Base-by-base conservation (phyloP, 495 filamentous ascomycete genomes). In the Cudoniella acicularis region DNA sequence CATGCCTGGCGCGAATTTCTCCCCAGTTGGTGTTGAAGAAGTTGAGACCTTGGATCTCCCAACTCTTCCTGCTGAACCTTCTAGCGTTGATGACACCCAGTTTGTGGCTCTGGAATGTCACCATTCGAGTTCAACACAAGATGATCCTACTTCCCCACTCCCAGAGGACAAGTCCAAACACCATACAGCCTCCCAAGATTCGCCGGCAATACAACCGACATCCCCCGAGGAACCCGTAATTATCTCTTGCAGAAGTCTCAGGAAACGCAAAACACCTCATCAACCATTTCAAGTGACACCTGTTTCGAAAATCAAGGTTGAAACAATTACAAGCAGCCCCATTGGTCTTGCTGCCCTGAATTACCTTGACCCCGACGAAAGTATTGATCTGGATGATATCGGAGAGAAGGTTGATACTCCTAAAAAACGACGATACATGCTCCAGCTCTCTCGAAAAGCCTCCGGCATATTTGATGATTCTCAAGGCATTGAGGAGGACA, bases 311-410 rank as follows among this genome's bases (percentile, higher is more conserved):
- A 47, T 65, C 55, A 63, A 64, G 26, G 51, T 59, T 40, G 61
- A 72, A 61, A 71, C 68, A 3, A 69, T 74, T 27, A 70, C 68
- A 0, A 70, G 75, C 3, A 66, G 76, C 46, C 71, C 67, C 10
- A 60, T 60, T 21, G 70, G 68, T 56, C 56, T 59, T 17, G 56
- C 59, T 16, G 50, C 45, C 10, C 26, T 70, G 3, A 41, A 26
- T 10, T 48, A 51, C 18, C 73, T 79, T 52, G 60, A 69, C 20
- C 67, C 71, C 3, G 64, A 80, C 54, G 74, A 82, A 61, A 91
- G 87, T 54, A 79, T 91, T 27, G 90, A 94, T 69, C 76, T 93
- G 10, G 89, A 94, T 70, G 83, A 87, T 52, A 79, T 88, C 49
- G 84, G 82, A 21, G 69, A 73, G 49, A 76, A 70, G 54, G 75